Evolutionary conservation across 2,329 filamentous ascomycete genomes (phyloP), one percentile per base, ranked within the genome.

Genomic region (Xylariaceae sp.): DNA sequence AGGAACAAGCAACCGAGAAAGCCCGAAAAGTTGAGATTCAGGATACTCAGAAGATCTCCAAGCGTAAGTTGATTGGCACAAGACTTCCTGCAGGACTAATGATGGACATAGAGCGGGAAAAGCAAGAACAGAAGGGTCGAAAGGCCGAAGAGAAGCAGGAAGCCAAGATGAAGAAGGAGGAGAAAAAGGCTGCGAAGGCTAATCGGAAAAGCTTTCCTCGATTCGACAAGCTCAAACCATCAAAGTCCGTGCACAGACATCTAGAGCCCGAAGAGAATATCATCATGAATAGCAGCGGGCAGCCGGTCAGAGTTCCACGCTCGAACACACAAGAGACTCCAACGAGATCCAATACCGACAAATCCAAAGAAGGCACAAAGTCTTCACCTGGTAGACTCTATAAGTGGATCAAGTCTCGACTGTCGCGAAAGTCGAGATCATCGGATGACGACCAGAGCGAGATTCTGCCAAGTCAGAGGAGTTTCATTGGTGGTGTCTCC

Each of bases 351-450:
- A 64, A 60, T 7, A 51, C 58, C 1, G 63, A 62, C 13, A 48
- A 17, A 6, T 60, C 55, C 59, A 60, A 65, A 34, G 66, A 63
- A 52, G 51, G 66, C 13, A 61, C 65, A 11, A 67, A 60, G 8
- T 72, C 71, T 2, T 66, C 70, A 2, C 63, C 61, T 8, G 65
- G 66, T 39, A 66, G 59, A 37, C 77, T 82, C 49, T 83, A 78
- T 64, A 77, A 75, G 45, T 85, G 82, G 82, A 74, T 85, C 56
- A 84, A 80, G 69, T 80, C 78, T 23, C 80, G 77, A 4, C 80
- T 85, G 61, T 77, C 76, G 0, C 73, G 75, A n/a, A 65, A 74
- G 4, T 71, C 76, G 7, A 78, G 77, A 58, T 75, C 76, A 1
- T 57, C 75, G 0, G 70, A 73, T 6, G 75, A 76, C 9, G 70